A percentile compares a stretch with the other conserved stretches of the same genome.
These are phyloP conservation scores for Xylogone sp. DNA, from an alignment of 2,329 filamentous ascomycete genomes.

Conservation along the genomic window DNA sequence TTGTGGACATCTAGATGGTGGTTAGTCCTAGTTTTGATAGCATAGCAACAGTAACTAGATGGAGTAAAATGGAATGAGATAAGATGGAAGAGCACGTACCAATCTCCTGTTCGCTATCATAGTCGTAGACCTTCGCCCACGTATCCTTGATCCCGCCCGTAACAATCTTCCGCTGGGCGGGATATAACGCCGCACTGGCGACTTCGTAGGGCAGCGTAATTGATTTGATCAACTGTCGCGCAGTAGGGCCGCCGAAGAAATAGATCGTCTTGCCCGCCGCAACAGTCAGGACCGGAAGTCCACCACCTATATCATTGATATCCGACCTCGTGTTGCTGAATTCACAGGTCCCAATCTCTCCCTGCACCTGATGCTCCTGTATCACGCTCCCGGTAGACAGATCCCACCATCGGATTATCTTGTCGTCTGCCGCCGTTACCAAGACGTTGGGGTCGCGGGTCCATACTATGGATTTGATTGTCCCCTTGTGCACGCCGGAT, in stretches of 20 bases:
- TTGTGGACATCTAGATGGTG: constrained; percentile 75
- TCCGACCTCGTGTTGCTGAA: constrained; percentile 66
- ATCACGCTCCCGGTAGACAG: constrained; percentile 72
- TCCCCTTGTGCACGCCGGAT: constrained; percentile 74
- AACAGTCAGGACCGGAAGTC: constrained; percentile 74
- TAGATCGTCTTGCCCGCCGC: constrained; percentile 93
- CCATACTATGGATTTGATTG: constrained; percentile 97
- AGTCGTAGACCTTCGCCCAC: constrained; percentile 93
- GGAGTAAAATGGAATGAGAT: constrained; percentile 8
- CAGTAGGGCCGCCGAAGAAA: constrained; percentile 77
- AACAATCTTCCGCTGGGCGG: constrained; percentile 75
- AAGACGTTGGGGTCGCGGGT: constrained; percentile 82
- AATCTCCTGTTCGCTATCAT: constrained; percentile 77
- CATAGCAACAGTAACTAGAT: neutral
- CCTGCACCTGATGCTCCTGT: constrained; percentile 74
- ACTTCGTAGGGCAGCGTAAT: constrained; percentile 79
- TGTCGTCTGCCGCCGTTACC: constrained; percentile 86
- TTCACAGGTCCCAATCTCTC: constrained; percentile 88
- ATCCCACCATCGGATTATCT: constrained; percentile 93
- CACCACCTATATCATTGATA: constrained; percentile 60
- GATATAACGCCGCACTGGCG: constrained; percentile 84
- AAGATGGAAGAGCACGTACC: constrained; percentile 41
- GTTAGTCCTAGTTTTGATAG: neutral
- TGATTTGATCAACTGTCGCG: constrained; percentile 72
- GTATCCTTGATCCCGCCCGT: constrained; percentile 90